These are phyloP conservation scores for Penicillium psychrofluorescens DNA, from an alignment of 495 filamentous ascomycete species.

Conservation along the genomic window DNA sequence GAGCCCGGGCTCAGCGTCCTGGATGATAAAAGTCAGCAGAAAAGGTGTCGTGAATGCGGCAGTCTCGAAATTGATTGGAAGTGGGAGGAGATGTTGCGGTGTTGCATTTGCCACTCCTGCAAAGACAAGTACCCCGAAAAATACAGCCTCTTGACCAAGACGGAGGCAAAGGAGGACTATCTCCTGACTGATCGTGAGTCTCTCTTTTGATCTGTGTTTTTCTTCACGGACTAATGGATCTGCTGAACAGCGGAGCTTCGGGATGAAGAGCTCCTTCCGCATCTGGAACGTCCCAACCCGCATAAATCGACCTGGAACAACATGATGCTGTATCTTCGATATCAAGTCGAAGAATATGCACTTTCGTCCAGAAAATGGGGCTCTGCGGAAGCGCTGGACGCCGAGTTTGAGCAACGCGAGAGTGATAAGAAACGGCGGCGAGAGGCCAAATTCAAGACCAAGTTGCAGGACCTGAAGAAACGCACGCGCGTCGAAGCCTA, in stretches of 20 bases:
- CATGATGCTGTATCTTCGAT: slow-evolving; percentile 95
- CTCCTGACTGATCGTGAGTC: slow-evolving; percentile 82
- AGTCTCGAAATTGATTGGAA: slow-evolving; percentile 87
- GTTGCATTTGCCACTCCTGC: slow-evolving; percentile 64
- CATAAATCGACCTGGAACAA: slow-evolving; percentile 95
- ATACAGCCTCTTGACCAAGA: slow-evolving; percentile 92
- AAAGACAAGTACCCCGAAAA: slow-evolving; percentile 87
- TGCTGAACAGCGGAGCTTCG: slow-evolving; percentile 63
- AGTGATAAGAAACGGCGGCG: slow-evolving; percentile 78
- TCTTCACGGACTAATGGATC: not conserved
- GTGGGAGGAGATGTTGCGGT: slow-evolving; percentile 76
- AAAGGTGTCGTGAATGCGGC: slow-evolving; percentile 75
- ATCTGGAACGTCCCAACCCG: slow-evolving; percentile 83
- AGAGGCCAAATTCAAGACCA: slow-evolving; percentile 84
- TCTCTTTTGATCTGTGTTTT: not conserved
- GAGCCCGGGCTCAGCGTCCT: slow-evolving; percentile 77
- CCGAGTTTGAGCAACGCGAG: slow-evolving; percentile 78
- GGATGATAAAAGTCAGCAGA: slow-evolving; percentile 52
- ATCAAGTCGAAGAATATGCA: slow-evolving; percentile 89
- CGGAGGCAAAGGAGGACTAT: slow-evolving; percentile 92
- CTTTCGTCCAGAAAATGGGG: slow-evolving; percentile 82
- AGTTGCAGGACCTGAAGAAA: slow-evolving; percentile 84
- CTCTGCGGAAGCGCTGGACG: slow-evolving; percentile 73
- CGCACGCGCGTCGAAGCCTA: slow-evolving; percentile 89
- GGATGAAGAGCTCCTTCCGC: slow-evolving; percentile 79